Base-by-base conservation (phyloP, 306 rosid species). In the Dryas drummondii region DNA sequence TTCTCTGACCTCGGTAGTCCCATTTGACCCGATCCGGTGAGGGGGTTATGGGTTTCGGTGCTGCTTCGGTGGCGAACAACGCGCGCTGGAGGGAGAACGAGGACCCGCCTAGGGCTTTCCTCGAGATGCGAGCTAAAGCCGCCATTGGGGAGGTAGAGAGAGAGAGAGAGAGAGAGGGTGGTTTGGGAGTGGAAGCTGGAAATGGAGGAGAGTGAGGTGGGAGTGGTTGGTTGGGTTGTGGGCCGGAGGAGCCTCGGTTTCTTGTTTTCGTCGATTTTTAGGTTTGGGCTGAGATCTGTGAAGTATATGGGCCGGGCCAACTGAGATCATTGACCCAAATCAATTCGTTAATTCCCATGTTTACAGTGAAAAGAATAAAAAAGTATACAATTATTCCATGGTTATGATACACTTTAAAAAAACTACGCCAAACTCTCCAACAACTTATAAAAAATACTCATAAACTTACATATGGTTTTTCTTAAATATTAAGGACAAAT, bases 1-100 rank as follows among this genome's bases (percentile, higher is more conserved):
- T 72, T 76, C 99, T 87, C 87, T 96, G 99, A 11, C 99, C 99
- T 86, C 99, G 87, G 86, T 96, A 96, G 86, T 96, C 99, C 99
- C 99, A 92, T 3, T 83, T 87, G 76, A 96, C 92, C 10, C 96
- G 98, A 90, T 92, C 96, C 72, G 85, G 69, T 6, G 98, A 85
- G 2, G 93, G 86, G 6, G 87, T 17, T 2, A 90, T 78, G 61
- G 8, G 68, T 5, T 8, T 5, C 49, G 27, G 84, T 14, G 87
- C 66, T 0, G 87, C 89, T 68, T 85, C 88, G 11, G 99, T 76
- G 10, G 94, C 60, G 12, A 91, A 74, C 50, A 91, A 74, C 50
- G 84, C 75, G 37, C 94, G 91, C 61, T 26, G 79, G 17, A 77
- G 68, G 63, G 73, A 49, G 54, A 71, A 73, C 65, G 84, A 82